Evolutionary conservation across 2,329 filamentous ascomycete genomes (phyloP).

Genomic region (Gremmenia infestans): DNA sequence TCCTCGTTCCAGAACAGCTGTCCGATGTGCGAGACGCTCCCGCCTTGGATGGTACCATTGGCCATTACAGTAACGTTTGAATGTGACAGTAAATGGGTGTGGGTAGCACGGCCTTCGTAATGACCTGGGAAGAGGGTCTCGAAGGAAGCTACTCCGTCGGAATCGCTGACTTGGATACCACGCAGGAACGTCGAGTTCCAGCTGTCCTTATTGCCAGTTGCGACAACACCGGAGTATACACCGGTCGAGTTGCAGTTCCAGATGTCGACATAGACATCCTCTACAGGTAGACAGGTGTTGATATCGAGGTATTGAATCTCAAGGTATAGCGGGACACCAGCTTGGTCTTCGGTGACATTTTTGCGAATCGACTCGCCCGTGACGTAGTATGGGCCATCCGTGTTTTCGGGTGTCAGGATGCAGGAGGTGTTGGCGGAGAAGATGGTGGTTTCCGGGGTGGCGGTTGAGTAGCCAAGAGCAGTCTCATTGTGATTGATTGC

Average conservation of each 20-base stretch:
- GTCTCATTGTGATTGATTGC: conserved; percentile 19
- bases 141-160: conserved; percentile 37
- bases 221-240: conserved; percentile 33
- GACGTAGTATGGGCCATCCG: conserved; percentile 47
- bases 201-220: conserved; percentile 24
- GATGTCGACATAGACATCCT: conserved; percentile 34
- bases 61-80: conserved; percentile 23
- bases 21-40: conserved; percentile 49
- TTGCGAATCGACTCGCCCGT: conserved; percentile 34
- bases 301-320: conserved; percentile 38
- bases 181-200: conserved; percentile 33
- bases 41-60: conserved; percentile 41
- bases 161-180: conserved; percentile 37
- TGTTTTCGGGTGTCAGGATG: conserved; percentile 45
- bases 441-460: conserved; percentile 33
- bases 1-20: conserved; percentile 56
- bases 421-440: conserved; percentile 42
- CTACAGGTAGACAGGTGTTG: conserved; percentile 36
- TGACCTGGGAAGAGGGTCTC: conserved; percentile 42
- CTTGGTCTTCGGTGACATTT: conserved; percentile 32
- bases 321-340: conserved; percentile 34
- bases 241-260: conserved; percentile 39
- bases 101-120: conserved; percentile 31
- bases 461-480: conserved; percentile 26
- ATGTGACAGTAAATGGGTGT: conserved; percentile 41